A percentile compares a stretch with the other conserved stretches of the same genome.
Evolutionary conservation across 768 basidiomycete genomes (phyloP).

Genomic region (Butyriboletus loyo): DNA sequence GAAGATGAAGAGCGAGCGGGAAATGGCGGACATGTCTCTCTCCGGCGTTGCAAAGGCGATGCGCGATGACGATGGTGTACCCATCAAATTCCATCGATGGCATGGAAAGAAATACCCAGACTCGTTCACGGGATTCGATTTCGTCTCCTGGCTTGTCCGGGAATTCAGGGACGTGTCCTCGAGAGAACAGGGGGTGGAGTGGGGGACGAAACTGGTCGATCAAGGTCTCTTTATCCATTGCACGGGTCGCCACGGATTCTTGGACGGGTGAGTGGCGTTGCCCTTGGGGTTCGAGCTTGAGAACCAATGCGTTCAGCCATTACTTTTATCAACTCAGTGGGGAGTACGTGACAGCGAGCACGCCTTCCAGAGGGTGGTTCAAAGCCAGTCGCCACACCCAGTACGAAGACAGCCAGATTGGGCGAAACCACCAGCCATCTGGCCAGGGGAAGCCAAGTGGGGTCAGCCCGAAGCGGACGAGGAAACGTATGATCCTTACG

Average conservation of each 20-base stretch:
- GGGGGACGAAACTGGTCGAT: slow-evolving; percentile 72
- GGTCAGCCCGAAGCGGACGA: slow-evolving; percentile 43
- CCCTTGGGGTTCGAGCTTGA: background rate
- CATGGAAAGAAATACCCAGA: slow-evolving; percentile 70
- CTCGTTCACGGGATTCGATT: slow-evolving; percentile 85
- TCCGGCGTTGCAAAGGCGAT: slow-evolving; percentile 74
- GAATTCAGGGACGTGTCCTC: slow-evolving; percentile 88
- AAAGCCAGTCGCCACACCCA: slow-evolving; percentile 41
- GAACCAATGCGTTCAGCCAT: slow-evolving; percentile 49
- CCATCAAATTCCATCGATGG: slow-evolving; percentile 85
- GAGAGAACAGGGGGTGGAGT: slow-evolving; percentile 74
- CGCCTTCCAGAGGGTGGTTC: slow-evolving; percentile 69
- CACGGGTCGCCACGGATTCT: slow-evolving; percentile 71
- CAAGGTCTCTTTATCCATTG: slow-evolving; percentile 87
- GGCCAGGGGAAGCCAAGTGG: slow-evolving; percentile 35
- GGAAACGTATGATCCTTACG: slow-evolving; percentile 70
- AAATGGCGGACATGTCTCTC: slow-evolving; percentile 64
- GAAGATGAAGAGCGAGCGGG: slow-evolving; percentile 76
- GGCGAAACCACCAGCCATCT: slow-evolving; percentile 36
- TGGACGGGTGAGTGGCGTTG: slow-evolving; percentile 67
- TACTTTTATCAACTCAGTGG: slow-evolving; percentile 85
- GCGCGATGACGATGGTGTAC: slow-evolving; percentile 80
- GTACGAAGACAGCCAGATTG: slow-evolving; percentile 40
- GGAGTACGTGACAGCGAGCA: slow-evolving; percentile 69
- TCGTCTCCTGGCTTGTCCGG: slow-evolving; percentile 89